Evolutionary conservation across 176 grass and related monocot species (phyloP).

Genomic region (Aegilops umbellulata): DNA sequence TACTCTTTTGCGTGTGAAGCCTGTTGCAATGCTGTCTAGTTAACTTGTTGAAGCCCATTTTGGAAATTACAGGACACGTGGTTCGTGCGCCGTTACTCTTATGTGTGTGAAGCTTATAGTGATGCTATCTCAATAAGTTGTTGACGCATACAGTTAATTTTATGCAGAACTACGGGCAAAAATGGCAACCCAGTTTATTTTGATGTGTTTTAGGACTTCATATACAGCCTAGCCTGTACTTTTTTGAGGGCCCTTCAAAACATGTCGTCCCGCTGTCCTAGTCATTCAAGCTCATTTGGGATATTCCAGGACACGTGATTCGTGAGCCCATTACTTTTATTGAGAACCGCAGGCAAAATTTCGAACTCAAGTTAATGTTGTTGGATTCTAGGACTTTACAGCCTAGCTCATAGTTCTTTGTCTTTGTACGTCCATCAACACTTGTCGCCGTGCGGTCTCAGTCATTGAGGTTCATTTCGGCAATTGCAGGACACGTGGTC

Average conservation of each 20-base stretch:
- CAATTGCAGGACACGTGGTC: background rate
- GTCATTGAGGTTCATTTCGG: background rate
- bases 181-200: background rate
- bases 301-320: too few relatives aligned
- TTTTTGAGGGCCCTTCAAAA: too few relatives aligned
- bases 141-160: background rate
- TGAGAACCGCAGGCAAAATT: too few relatives aligned
- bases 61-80: background rate
- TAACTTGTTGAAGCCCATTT: background rate
- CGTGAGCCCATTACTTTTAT: too few relatives aligned
- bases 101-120: background rate
- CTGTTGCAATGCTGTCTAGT: background rate
- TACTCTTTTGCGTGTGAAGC: background rate
- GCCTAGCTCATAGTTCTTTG: too few relatives aligned
- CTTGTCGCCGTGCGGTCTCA: background rate
- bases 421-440: background rate
- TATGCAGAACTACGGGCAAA: background rate
- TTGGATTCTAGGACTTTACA: too few relatives aligned
- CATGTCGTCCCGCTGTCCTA: too few relatives aligned
- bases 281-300: too few relatives aligned
- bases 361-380: too few relatives aligned
- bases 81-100: background rate
- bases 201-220: too few relatives aligned
- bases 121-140: background rate
- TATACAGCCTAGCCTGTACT: background rate